A percentile compares a stretch with the other conserved stretches of the same genome.
phyloP scores from a whole-genome alignment of 2,329 filamentous ascomycete genomes.

The Albifimbria verrucaria region DNA sequence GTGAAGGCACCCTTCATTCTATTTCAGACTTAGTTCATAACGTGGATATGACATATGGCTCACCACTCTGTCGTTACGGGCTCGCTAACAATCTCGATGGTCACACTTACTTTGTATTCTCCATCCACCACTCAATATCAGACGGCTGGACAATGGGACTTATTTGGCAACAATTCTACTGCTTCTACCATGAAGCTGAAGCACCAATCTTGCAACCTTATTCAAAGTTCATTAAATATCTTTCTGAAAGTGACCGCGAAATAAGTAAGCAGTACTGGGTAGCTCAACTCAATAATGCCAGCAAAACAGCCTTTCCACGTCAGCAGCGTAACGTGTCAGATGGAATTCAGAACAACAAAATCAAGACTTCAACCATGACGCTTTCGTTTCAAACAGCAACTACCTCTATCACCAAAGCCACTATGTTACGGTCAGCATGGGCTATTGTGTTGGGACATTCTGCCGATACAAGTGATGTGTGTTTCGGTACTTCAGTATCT shows the following conservation, averaged over 20 bases:
- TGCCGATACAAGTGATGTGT: not conserved
- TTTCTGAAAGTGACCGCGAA: not conserved
- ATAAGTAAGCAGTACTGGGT: not conserved
- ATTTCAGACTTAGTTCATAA: too few relatives aligned
- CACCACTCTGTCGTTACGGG: not conserved
- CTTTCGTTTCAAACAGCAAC: too few relatives aligned
- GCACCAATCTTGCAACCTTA: conserved; percentile 19
- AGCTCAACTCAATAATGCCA: not conserved
- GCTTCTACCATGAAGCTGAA: conserved; percentile 4
- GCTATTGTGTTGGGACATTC: not conserved
- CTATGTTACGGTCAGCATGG: not conserved
- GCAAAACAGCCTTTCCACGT: conserved; percentile 20
- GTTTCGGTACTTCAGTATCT: not conserved
- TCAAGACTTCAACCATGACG: too few relatives aligned
- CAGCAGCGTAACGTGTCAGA: too few relatives aligned
- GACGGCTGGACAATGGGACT: conserved; percentile 49
- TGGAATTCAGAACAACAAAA: too few relatives aligned
- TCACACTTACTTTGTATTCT: conserved; percentile 10
- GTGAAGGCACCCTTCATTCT: too few relatives aligned
- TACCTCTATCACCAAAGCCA: not conserved
- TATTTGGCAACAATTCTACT: conserved; percentile 8
- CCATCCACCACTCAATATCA: conserved; percentile 40
- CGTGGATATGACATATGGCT: conserved; percentile 3
- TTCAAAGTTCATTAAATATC: conserved; percentile 36
- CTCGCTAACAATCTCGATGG: not conserved